These are phyloP conservation scores for Tilletia setariae DNA, from an alignment of 1,284 basidiomycete genomes.

Conservation along the genomic window DNA sequence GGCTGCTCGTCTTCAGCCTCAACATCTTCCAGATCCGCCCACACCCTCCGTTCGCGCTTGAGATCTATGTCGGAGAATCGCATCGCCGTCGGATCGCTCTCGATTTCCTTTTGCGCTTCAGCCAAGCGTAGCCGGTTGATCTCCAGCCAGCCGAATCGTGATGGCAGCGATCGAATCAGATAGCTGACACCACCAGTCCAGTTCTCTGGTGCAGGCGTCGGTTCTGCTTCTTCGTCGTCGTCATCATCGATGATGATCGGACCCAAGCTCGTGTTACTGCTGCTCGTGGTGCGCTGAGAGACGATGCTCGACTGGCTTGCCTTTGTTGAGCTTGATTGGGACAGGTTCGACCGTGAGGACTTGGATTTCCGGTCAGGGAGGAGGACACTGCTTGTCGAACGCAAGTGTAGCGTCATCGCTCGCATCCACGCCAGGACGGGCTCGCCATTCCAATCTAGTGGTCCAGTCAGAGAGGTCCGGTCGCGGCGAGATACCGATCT, in stretches of 20 bases:
- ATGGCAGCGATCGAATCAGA: neutral
- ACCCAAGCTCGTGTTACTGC: too few species aligned
- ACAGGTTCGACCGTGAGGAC: neutral
- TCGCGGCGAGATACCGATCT: too few species aligned
- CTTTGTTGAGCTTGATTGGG: neutral
- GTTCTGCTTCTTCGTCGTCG: too few species aligned
- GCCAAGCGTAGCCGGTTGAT: conserved; percentile 1
- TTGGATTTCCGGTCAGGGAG: neutral
- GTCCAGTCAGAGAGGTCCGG: neutral
- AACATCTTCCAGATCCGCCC: neutral
- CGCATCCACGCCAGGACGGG: neutral
- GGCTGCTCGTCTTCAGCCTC: neutral
- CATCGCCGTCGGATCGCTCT: neutral
- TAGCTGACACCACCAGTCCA: neutral
- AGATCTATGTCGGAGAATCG: conserved; percentile 5
- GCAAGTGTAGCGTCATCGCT: neutral
- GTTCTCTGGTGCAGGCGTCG: too few species aligned
- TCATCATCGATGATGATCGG: too few species aligned
- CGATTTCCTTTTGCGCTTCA: neutral
- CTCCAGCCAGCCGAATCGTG: conserved; percentile 3
- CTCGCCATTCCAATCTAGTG: conserved; percentile 1
- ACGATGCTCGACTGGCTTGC: neutral
- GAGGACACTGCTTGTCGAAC: neutral
- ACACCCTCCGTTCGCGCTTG: conserved; percentile 2
- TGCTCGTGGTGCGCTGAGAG: neutral